Base-by-base conservation (phyloP, 2,329 filamentous ascomycete species). In the Cercospora sp. region DNA sequence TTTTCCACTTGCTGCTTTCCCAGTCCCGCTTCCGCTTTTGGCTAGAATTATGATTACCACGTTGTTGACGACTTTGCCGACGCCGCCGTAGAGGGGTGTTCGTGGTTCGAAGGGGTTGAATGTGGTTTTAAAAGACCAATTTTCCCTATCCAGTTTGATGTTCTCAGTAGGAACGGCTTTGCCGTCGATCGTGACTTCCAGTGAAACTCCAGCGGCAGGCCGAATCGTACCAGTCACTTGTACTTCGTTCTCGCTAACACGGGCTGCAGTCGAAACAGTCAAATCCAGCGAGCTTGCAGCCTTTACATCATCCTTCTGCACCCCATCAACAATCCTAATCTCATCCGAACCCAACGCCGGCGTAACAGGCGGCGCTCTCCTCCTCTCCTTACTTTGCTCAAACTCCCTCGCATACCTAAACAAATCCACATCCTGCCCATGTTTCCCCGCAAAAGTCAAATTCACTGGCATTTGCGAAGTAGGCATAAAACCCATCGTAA, bases 401-500 rank as follows among this genome's bases (percentile, higher is more conserved):
- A 75, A 79, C 10, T 73, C 73, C 24, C 69, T 71, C 7, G 74
- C 74, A 60, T 71, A 77, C 24, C 63, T 63, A 40, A 79, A 18
- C n/a, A 81, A 61, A 26, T 76, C 72, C 0, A 67, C 70, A 67
- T 87, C 85, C 0, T 81, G 77, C 58, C 84, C 85, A 1, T 83
- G 84, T 37, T 80, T 83, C 0, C 82, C 82, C 0, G 82, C 83
- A 72, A 88, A 86, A 0, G 85, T 86, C 10, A 87, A 70, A 28
- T 84, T 84, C 0, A 87, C 79, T 0, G 86, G 85, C 82, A 88
- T 86, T 0, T 73, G 69, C 58, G 79, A 83, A 8, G 81, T 78
- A 0, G 69, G 72, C 78, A 86, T 80, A 0, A 80, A 66, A 0
- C 85, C 85, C 85, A 87, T 87, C 0, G 85, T 82, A 0, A 87